These are phyloP conservation scores for Alnus rubra DNA, from an alignment of 306 rosid species.

Conservation along the genomic window DNA sequence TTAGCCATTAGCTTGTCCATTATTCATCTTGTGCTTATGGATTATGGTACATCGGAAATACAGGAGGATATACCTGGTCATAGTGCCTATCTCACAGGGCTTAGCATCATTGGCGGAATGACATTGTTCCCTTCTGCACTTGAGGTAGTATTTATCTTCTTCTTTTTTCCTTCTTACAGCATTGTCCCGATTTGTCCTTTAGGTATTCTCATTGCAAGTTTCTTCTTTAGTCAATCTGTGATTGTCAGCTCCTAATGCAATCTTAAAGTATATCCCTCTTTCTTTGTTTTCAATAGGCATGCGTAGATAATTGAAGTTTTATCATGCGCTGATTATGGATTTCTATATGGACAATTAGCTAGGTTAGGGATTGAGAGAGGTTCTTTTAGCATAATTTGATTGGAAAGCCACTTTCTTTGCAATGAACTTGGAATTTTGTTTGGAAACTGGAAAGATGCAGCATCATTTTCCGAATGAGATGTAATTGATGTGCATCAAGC, in stretches of 20 bases:
- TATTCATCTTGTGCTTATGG: constrained; percentile 81
- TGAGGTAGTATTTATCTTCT: constrained; percentile 51
- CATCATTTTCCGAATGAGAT: neutral
- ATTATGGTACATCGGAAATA: constrained; percentile 74
- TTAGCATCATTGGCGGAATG: constrained; percentile 97
- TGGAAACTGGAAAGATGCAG: neutral
- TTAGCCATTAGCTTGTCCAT: constrained; percentile 51
- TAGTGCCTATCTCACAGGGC: constrained; percentile 87
- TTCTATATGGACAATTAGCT: constrained; percentile 17
- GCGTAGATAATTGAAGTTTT: constrained; percentile 4
- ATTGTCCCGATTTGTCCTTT: neutral
- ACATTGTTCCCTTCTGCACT: constrained; percentile 88
- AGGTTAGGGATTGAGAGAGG: constrained; percentile 10
- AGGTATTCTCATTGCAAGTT: neutral
- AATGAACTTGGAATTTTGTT: constrained; percentile 1
- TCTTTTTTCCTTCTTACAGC: neutral
- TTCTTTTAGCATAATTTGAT: constrained; percentile 11
- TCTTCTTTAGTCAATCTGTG: neutral
- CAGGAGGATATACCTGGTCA: constrained; percentile 89
- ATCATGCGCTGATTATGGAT: constrained; percentile 18
- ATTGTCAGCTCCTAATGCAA: neutral
- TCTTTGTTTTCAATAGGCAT: neutral
- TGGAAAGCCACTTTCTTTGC: neutral
- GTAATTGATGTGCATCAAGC: neutral
- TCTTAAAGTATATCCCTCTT: neutral